Evolutionary conservation across 1,139 yeast genomes (phyloP), one percentile per base, ranked within the genome.

Genomic region (Candida buenavistaensis): DNA sequence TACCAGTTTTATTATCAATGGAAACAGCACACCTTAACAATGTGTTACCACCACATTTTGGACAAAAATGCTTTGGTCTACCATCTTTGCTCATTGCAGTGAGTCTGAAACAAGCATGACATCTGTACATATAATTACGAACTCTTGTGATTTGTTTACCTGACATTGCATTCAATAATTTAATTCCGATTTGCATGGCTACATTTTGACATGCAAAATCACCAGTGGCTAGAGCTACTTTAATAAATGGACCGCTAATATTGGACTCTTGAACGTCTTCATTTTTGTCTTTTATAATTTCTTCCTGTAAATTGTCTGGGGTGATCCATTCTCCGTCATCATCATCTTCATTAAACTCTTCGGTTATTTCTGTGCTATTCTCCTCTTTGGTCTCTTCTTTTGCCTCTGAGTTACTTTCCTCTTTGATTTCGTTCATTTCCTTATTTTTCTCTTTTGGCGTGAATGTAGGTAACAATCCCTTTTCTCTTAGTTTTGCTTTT

Each of bases 161-260:
- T 2, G 92, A 80, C 66, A 80, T 75, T 21, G 87, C 75, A 57
- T 90, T 90, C 78, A 94, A 83, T 47, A 92, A 69, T 46, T 86
- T 83, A 35, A 92, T 62, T 6, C 97, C 96, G 51, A 94, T 73
- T 60, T 92, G 97, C 64, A 94, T 72, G 1, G 96, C 78, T 8
- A 90, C 96, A 59, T 92, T 92, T 58, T 92, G 99, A 57, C 92
- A 87, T 3, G 99, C 97, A 67, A 90, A 92, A 77, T 92, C 99
- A 17, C 96, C 96, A 1, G 97, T 85, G 1, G 96, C 83, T 38
- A 92, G 66, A 1, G 97, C 98, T 15, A 83, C 94, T 44, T 80
- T 77, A 44, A 79, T 71, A 14, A 51, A 30, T 8, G 63, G 55
- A 1, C 46, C 50, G 4, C 64, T 52, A 15, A 55, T 52, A 12